Percentiles rank a stretch among this genome's conserved stretches.
Evolutionary conservation across 331 rosid genomes (phyloP).

Genomic region (Quercus lobata): DNA sequence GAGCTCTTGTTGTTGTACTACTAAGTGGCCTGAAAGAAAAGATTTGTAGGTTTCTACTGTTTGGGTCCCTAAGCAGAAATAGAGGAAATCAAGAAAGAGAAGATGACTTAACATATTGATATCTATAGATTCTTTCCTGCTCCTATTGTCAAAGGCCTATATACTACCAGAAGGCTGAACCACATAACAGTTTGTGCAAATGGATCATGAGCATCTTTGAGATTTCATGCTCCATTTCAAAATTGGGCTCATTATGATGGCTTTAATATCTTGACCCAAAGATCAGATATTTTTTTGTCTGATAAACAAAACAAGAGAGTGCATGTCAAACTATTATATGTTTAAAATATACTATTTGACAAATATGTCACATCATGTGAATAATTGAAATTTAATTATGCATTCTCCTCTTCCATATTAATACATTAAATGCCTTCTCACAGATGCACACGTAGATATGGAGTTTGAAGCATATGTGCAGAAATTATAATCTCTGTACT

Average conservation of each 20-base stretch:
- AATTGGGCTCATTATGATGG: background rate
- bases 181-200: background rate
- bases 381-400: background rate
- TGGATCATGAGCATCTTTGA: background rate
- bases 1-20: background rate
- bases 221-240: background rate
- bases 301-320: background rate
- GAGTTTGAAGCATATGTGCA: background rate
- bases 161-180: background rate
- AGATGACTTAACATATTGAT: background rate
- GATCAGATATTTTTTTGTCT: background rate
- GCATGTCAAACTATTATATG: background rate
- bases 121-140: background rate
- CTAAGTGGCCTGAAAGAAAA: background rate
- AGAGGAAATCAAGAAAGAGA: background rate
- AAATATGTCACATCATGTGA: background rate
- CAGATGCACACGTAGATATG: background rate
- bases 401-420: background rate
- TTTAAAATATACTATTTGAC: background rate
- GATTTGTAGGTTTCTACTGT: background rate
- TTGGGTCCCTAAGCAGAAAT: background rate
- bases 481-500: background rate
- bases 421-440: background rate
- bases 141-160: background rate
- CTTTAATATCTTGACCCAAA: background rate